phyloP scores from a whole-genome alignment of 2,329 filamentous ascomycete species.

The Paraphaeosphaeria sporulosa region DNA sequence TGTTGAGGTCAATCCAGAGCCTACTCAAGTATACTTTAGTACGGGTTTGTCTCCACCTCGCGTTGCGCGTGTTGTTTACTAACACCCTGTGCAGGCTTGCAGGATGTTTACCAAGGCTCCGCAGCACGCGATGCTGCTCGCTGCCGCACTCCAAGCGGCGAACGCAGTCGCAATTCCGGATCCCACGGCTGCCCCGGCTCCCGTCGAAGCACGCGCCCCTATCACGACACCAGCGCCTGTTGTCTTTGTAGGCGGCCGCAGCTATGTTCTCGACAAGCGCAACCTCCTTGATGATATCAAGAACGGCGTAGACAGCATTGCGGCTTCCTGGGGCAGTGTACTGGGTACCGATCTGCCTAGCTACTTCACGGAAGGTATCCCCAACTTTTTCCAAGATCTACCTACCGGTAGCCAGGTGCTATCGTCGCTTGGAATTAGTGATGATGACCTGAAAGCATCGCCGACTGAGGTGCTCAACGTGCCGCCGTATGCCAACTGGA shows the following conservation, averaged over 20 bases:
- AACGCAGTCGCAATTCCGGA: constrained; percentile 42
- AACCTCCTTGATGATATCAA: constrained; percentile 43
- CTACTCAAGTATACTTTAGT: constrained; percentile 5
- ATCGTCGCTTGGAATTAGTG: constrained; percentile 67
- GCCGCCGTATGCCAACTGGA: constrained; percentile 76
- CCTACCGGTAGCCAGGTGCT: constrained; percentile 68
- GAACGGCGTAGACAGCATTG: constrained; percentile 38
- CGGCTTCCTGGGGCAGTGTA: constrained; percentile 42
- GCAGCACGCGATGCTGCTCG: constrained; percentile 34
- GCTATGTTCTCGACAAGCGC: constrained; percentile 40
- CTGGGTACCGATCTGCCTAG: constrained; percentile 45
- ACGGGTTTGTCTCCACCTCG: constrained; percentile 4
- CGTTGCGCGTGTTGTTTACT: not conserved
- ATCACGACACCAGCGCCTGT: constrained; percentile 45
- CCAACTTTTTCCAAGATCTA: constrained; percentile 72
- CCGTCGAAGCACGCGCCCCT: constrained; percentile 38
- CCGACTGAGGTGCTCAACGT: constrained; percentile 77
- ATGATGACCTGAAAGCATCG: constrained; percentile 65
- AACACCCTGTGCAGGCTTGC: constrained; percentile 5
- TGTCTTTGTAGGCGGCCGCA: constrained; percentile 40
- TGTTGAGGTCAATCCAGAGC: constrained; percentile 1
- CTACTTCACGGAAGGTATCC: constrained; percentile 57
- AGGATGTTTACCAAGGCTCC: constrained; percentile 26
- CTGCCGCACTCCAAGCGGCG: constrained; percentile 28
- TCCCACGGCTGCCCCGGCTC: constrained; percentile 39